Evolutionary conservation across 768 basidiomycete genomes (phyloP), one percentile per base, ranked within the genome.

Genomic region (Amylocystis lapponica): DNA sequence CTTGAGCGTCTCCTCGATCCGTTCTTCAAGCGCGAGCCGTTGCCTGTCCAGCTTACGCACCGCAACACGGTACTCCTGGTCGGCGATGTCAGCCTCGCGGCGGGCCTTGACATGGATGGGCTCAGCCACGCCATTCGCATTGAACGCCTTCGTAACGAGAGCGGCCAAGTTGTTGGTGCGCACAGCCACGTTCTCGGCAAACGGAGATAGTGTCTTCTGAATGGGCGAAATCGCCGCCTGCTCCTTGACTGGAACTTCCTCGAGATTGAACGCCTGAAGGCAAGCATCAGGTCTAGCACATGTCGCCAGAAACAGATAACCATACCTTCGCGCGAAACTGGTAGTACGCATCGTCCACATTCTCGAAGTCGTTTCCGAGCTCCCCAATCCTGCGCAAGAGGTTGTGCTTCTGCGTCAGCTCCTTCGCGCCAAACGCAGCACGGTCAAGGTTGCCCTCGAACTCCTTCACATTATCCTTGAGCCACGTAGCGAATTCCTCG

Each of bases 401-500:
- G 34, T 72, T 71, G 27, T 75, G 70, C 53, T 71, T 68, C 56
- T 78, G 70, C 11, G 74, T 68, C 27, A 83, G 63, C 32, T 79
- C 75, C 25, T 59, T 59, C 21, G 79, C 78, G n/a, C 62, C 78
- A 41, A 89, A 81, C 51, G 88, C 87, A 2, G 89, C 89, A 34
- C 76, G 71, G 46, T 93, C 90, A 43, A 87, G 65, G 59, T 73
- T 84, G 16, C 84, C 86, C 14, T 76, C 82, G 48, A 95, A 84
- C 7, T 77, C 87, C 47, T 79, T 76, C 2, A 94, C 81, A 49
- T 86, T 82, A 45, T 74, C 76, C 45, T 80, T 79, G 43, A 96
- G 63, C 91, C 91, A 96, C 4, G 75, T 72, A 8, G 84, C 86
- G 50, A 96, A 83, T 50, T 95, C 92, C 31, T 91, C 90, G 22